Base-by-base conservation (phyloP, 140 eudicot species). In the Ambrosia hybrid region DNA sequence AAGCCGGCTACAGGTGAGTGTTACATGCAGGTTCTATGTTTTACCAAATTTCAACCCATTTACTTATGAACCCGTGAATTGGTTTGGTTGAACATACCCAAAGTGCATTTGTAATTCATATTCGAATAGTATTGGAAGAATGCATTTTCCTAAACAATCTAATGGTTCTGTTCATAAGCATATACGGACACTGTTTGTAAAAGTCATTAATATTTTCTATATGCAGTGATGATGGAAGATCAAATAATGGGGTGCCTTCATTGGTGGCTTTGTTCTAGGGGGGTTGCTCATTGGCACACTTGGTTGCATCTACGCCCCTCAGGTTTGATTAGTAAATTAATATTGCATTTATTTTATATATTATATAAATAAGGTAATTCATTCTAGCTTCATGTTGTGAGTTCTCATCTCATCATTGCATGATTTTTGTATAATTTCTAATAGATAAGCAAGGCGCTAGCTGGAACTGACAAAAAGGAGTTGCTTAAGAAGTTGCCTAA, bases 381-480 rank as follows among this genome's bases (percentile, higher is more conserved):
- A 6, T 52, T 74, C 45, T 65, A 39, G 56, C 67, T 26, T 9
- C 58, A 74, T 12, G 8, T 21, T 55, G 5, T 37, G 45, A 62
- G 61, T 33, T 7, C 52, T 11, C 2, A 17, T 36, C 56, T 74
- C 14, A 9, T 64, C 34, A 38, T 64, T 12, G 10, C 17, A 12
- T 57, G 48, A 38, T 74, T n/a, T 4, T 4, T 30, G 13, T 48
- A 14, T 4, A 65, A 12, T 10, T 69, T 56, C 36, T 7, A 73
- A 76, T 83, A 90, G 95, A 85, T 90, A 71, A 87, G 95, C 81
- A 88, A 90, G 74, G 95, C 89, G n/a, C 76, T 87, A 63, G 84
- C 88, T 73, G 91, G 90, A 66, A 76, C 94, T 57, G 89, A 90
- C 74, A 90, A 79, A 70, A 90, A 87, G 79, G 87, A 90, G 51